Evolutionary conservation across 176 grass and related monocot species (phyloP), one percentile per base, ranked within the genome.

Genomic region (Ananas comosus): DNA sequence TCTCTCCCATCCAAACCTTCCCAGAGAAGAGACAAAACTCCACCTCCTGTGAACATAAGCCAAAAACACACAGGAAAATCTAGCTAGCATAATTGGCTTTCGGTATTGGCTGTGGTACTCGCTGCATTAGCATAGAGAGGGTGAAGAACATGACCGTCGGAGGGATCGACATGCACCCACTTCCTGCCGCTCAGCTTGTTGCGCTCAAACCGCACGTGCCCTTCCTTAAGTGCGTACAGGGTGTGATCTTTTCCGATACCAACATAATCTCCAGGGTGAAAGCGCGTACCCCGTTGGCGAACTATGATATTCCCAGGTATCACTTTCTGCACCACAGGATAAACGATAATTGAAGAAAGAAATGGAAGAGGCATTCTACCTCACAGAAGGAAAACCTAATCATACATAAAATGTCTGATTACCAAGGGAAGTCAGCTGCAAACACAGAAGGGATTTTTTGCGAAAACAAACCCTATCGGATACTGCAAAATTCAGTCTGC

Each of bases 191-290:
- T 89, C 22, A 91, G 73, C 70, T 96, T 96, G 76, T 96, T 85
- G 75, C 72, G 69, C 65, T 96, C 92, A 6, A 96, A 91, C 50
- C 83, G 79, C 3, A 96, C 92, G 21, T 91, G 51, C 48, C 92
- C 92, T 75, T 91, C 88, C 64, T 91, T 96, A 51, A 96, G 72
- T 10, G 72, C 87, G 82, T 79, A 91, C 11, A 96, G 51, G 10
- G 92, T 96, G 49, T 91, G 92, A 51, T 96, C 88, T 56, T 88
- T 89, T 51, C 92, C 92, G 80, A 96, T 86, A 48, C 85, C 85
- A 24, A 96, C 88, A 9, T 91, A 96, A 52, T 91, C 78, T 13
- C 92, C 85, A 3, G 85, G 88, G 65, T 96, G 92, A 69, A 96
- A 96, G 21, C 73, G 66, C 1, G 88, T 96, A 11, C 88, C 88